Conservation (phyloP, 805 yeast genomes). For the Candida piceae region DNA sequence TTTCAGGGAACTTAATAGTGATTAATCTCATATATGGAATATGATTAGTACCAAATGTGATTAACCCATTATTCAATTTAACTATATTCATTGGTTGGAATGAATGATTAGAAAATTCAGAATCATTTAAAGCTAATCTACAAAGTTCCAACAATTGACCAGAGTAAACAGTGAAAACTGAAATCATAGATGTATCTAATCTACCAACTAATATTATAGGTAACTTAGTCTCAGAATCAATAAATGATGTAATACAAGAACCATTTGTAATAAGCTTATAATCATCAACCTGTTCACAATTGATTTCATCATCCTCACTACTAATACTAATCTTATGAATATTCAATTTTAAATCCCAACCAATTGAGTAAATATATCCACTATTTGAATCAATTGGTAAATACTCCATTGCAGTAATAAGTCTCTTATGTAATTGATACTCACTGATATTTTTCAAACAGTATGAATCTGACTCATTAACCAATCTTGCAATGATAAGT, state of each 20-base stretch:
- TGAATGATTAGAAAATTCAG: conserved; percentile 61
- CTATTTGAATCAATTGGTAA: conserved; percentile 7
- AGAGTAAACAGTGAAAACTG: conserved; percentile 32
- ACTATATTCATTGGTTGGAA: conserved; percentile 53
- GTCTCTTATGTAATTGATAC: conserved; percentile 26
- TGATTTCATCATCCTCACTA: conserved; percentile 8
- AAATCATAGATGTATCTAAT: conserved; percentile 53
- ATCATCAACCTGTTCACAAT: conserved; percentile 18
- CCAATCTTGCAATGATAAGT: conserved; percentile 11
- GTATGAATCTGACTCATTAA: too few relatives aligned
- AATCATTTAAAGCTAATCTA: conserved; percentile 61
- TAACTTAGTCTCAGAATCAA: conserved; percentile 8
- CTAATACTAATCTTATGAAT: conserved; percentile 27
- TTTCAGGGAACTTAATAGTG: conserved; percentile 40
- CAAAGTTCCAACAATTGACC: conserved; percentile 31
- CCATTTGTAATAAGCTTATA: conserved; percentile 45
- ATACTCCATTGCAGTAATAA: conserved; percentile 23
- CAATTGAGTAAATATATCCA: conserved; percentile 46
- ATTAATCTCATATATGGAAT: conserved; percentile 71
- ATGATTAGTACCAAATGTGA: conserved; percentile 72
- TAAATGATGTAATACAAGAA: conserved; percentile 39
- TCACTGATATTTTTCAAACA: too few relatives aligned
- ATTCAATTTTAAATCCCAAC: conserved; percentile 50
- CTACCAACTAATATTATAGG: conserved; percentile 52
- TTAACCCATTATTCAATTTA: conserved; percentile 23